phyloP scores from a whole-genome alignment of 1,139 yeast genomes.

The Magnusiomyces tetraspermus region DNA sequence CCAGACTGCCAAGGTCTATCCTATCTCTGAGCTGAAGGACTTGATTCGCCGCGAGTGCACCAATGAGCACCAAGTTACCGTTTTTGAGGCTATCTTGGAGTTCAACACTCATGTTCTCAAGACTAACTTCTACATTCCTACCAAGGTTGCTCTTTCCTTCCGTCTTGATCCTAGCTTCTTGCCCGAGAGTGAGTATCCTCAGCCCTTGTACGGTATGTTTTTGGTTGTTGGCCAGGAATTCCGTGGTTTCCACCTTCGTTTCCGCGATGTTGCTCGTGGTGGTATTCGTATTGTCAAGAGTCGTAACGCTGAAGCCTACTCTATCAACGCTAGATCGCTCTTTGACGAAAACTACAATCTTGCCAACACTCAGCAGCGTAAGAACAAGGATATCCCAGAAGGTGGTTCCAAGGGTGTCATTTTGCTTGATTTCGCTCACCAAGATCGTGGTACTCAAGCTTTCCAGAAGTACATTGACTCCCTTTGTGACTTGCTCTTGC shows the following conservation, averaged over 20 bases:
- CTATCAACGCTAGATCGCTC: slow-evolving; percentile 74
- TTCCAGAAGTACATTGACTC: slow-evolving; percentile 92
- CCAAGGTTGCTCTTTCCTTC: slow-evolving; percentile 92
- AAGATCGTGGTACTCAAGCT: slow-evolving; percentile 73
- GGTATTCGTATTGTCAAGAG: slow-evolving; percentile 94
- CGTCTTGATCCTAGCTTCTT: slow-evolving; percentile 80
- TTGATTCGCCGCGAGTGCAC: slow-evolving; percentile 62
- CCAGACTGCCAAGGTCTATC: slow-evolving; percentile 64
- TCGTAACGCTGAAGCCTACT: slow-evolving; percentile 75
- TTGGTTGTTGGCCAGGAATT: slow-evolving; percentile 93
- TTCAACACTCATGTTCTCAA: slow-evolving; percentile 84
- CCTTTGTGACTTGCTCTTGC: slow-evolving; percentile 74
- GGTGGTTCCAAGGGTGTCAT: slow-evolving; percentile 99
- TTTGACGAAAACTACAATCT: slow-evolving; percentile 95
- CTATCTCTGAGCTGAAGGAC: slow-evolving; percentile 64
- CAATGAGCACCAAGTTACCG: slow-evolving; percentile 71
- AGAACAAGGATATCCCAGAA: slow-evolving; percentile 97
- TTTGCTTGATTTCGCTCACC: slow-evolving; percentile 66
- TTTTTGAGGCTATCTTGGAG: slow-evolving; percentile 68
- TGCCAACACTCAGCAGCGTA: slow-evolving; percentile 93
- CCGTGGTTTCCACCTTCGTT: slow-evolving; percentile 94
- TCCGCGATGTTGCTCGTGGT: slow-evolving; percentile 96
- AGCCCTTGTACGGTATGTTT: slow-evolving; percentile 89
- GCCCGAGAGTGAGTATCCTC: slow-evolving; percentile 81
- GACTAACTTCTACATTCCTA: slow-evolving; percentile 88